phyloP scores from a whole-genome alignment of 2,329 filamentous ascomycete species.

The Diaporthe longicolla region DNA sequence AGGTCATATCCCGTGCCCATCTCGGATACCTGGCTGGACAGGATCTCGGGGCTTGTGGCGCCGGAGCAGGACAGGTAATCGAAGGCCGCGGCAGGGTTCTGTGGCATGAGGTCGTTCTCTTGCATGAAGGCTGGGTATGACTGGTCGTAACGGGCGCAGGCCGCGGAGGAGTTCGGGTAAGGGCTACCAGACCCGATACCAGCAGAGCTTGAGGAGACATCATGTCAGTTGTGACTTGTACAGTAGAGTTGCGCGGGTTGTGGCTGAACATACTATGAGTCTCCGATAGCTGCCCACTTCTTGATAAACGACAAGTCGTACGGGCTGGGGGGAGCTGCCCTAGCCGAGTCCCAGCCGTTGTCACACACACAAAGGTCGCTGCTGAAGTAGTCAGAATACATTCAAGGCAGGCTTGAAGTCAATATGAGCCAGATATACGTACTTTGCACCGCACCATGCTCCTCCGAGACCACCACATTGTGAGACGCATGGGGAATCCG shows the following conservation, averaged over 20 bases:
- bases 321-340: not conserved
- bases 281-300: constrained; percentile 22
- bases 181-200: constrained; percentile 19
- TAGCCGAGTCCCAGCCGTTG: constrained; percentile 5
- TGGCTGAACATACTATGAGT: constrained; percentile 22
- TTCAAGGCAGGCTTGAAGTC: not conserved
- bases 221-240: not conserved
- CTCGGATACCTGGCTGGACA: not conserved
- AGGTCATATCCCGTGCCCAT: constrained; percentile 20
- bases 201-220: not conserved
- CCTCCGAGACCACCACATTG: constrained; percentile 5
- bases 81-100: constrained; percentile 2
- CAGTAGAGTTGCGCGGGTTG: no score
- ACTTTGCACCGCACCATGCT: constrained; percentile 15
- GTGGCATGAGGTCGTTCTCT: constrained; percentile 2
- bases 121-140: constrained; percentile 17
- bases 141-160: constrained; percentile 21
- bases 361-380: constrained; percentile 19
- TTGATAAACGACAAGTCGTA: constrained; percentile 14
- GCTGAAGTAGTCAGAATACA: not conserved
- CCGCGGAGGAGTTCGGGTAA: not conserved
- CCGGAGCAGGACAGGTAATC: constrained; percentile 8
- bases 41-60: constrained; percentile 12
- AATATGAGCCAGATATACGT: not conserved
- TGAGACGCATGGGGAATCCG: not conserved